phyloP scores from a whole-genome alignment of 768 basidiomycete genomes.

The Termitomyces sp. region DNA sequence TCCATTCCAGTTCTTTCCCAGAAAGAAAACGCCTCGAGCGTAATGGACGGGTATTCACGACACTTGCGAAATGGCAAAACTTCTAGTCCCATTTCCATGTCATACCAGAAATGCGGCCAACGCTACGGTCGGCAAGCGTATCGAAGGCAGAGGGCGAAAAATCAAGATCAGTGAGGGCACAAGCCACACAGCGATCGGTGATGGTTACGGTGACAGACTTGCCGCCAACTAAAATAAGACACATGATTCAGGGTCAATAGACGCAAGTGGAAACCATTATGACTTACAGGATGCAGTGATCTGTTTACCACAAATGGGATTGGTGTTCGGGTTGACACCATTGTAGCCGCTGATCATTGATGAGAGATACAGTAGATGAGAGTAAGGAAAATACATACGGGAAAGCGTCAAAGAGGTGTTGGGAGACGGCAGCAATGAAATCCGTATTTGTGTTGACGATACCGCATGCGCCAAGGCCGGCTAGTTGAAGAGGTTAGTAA shows the following conservation, averaged over 20 bases:
- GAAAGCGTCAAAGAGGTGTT: slow-evolving; percentile 48
- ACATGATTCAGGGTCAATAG: background rate
- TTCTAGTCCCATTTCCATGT: slow-evolving; percentile 41
- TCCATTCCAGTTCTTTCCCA: slow-evolving; percentile 12
- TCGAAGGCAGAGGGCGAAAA: slow-evolving; percentile 57
- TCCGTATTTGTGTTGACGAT: slow-evolving; percentile 46
- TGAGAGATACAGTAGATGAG: background rate
- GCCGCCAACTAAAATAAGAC: slow-evolving; percentile 38
- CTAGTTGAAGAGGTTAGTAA: slow-evolving; percentile 17
- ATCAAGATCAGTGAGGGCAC: slow-evolving; percentile 50
- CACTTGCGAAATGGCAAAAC: background rate
- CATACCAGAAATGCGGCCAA: slow-evolving; percentile 49
- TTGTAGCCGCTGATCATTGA: slow-evolving; percentile 39
- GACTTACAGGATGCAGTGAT: slow-evolving; percentile 45
- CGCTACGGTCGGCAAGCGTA: slow-evolving; percentile 30
- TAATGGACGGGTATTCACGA: slow-evolving; percentile 11
- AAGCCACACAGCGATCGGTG: slow-evolving; percentile 61
- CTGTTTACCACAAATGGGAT: slow-evolving; percentile 61
- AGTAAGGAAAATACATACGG: slow-evolving; percentile 37
- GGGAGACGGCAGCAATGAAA: slow-evolving; percentile 54
- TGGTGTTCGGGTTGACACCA: slow-evolving; percentile 62
- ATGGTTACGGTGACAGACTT: slow-evolving; percentile 42
- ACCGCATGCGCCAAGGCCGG: slow-evolving; percentile 64
- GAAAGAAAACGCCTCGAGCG: slow-evolving; percentile 23
- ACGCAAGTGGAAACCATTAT: background rate